phyloP scores from a whole-genome alignment of 768 basidiomycete species.

The Gyrodon lividus region DNA sequence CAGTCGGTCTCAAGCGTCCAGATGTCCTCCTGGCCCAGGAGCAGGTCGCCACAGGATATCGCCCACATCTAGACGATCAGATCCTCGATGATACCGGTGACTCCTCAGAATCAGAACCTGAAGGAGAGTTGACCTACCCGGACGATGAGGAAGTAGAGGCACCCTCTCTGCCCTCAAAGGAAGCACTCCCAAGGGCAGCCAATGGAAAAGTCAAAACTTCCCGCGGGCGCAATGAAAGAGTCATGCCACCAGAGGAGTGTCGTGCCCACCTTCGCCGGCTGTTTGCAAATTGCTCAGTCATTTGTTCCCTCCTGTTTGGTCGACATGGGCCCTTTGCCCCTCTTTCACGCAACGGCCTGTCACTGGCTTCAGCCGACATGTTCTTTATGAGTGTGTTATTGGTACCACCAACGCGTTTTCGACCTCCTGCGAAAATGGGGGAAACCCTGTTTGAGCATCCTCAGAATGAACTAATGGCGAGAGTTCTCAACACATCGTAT shows the following conservation, averaged over 20 bases:
- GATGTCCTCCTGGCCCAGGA: conserved; percentile 65
- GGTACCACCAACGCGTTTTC: conserved; percentile 92
- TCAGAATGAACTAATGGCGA: conserved; percentile 87
- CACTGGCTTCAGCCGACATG: conserved; percentile 84
- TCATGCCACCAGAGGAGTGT: conserved; percentile 89
- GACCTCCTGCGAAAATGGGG: conserved; percentile 88
- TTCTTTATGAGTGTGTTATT: conserved; percentile 95
- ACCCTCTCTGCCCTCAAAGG: conserved; percentile 25
- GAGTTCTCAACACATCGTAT: conserved; percentile 78
- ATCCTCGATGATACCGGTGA: conserved; percentile 46
- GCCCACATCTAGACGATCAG: conserved; percentile 23
- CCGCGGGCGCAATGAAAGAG: conserved; percentile 85
- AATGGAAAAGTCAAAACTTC: conserved; percentile 74
- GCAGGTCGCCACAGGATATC: conserved; percentile 25
- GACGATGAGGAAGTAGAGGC: conserved; percentile 52
- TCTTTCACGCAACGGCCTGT: conserved; percentile 57
- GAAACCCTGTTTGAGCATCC: conserved; percentile 94
- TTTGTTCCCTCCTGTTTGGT: conserved; percentile 87
- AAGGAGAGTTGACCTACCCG: conserved; percentile 46
- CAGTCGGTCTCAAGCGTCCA: conserved; percentile 61
- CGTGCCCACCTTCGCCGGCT: conserved; percentile 89
- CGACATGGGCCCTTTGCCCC: conserved; percentile 84
- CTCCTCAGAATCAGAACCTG: conserved; percentile 48
- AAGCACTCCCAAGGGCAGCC: conserved; percentile 62
- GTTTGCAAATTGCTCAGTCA: conserved; percentile 77